These are phyloP conservation scores for Arabidopsis thaliana DNA, from an alignment of 345 rosid species.

Conservation along the genomic window TAIR10.1 NC_003075.7:680001-680500, in stretches of 20 bases:
- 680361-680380: conserved; percentile 78
- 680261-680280: conserved; percentile 86
- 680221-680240: conserved; percentile 73
- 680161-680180: conserved; percentile 65
- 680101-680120: conserved; percentile 53
- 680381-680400: conserved; percentile 76
- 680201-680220: conserved; percentile 56
- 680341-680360: conserved; percentile 88
- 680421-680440: conserved; percentile 78
- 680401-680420: conserved; percentile 72
- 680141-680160: conserved; percentile 68
- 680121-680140: conserved; percentile 65
- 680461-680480: conserved; percentile 72
- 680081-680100: conserved; percentile 27
- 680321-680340: conserved; percentile 43
- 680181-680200: conserved; percentile 51
- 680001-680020: conserved; percentile 65
- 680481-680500: conserved; percentile 77
- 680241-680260: conserved; percentile 82
- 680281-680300: conserved; percentile 67
- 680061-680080: conserved; percentile 30
- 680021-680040: conserved; percentile 67
- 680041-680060: conserved; percentile 65
- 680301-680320: conserved; percentile 75
- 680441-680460: conserved; percentile 86